Evolutionary conservation across 306 rosid species (phyloP).

Genomic region (Quercus ilex): DNA sequence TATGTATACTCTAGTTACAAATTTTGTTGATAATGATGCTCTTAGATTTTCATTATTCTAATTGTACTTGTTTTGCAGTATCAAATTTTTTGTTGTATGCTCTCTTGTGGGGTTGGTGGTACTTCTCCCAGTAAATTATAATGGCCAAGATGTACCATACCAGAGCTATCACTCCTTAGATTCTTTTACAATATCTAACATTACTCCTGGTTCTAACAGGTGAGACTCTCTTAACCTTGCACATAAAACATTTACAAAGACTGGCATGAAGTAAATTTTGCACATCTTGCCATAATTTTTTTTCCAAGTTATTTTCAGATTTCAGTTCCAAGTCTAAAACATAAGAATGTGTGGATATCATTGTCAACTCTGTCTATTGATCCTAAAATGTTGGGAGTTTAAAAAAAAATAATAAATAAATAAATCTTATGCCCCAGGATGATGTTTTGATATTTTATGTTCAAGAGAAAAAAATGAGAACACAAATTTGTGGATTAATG

Average conservation of each 20-base stretch:
- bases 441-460: not conserved
- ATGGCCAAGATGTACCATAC: constrained; percentile 26
- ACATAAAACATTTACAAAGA: not conserved
- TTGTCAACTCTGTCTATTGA: not conserved
- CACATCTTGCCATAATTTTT: not conserved
- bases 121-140: constrained; percentile 69
- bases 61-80: constrained; percentile 37
- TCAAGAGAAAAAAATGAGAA: not conserved
- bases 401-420: no score
- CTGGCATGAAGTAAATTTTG: not conserved
- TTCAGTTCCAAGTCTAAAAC: not conserved
- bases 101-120: constrained; percentile 65
- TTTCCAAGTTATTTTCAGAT: not conserved
- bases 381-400: not conserved
- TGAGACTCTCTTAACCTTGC: constrained; percentile 22
- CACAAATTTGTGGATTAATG: not conserved
- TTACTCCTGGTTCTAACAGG: constrained; percentile 66
- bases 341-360: not conserved
- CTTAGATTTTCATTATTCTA: constrained; percentile 1
- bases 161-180: constrained; percentile 50
- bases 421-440: not conserved
- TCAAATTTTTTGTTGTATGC: constrained; percentile 66
- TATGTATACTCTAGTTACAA: not conserved
- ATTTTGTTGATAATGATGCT: not conserved
- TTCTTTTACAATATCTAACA: constrained; percentile 76